Evolutionary conservation across 306 rosid genomes (phyloP).

Genomic region (Prunus mira): DNA sequence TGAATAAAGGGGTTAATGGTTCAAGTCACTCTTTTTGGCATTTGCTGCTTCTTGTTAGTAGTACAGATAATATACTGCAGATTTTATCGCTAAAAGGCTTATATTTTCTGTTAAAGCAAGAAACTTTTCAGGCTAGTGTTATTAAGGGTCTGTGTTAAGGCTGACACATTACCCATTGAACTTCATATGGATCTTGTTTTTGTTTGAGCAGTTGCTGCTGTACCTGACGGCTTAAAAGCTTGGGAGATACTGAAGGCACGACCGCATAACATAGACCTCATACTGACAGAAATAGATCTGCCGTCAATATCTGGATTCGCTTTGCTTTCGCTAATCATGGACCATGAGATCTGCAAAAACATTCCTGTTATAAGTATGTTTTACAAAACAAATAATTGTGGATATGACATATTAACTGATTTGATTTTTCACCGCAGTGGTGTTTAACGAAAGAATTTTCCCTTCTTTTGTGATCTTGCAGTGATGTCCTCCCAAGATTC

Average conservation of each 20-base stretch:
- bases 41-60: not conserved
- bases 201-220: conserved; percentile 82
- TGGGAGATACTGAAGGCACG: conserved; percentile 92
- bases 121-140: not conserved
- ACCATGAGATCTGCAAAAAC: conserved; percentile 83
- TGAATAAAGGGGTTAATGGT: not conserved
- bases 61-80: not conserved
- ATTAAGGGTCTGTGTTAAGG: not conserved
- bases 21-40: not conserved
- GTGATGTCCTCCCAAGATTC: conserved; percentile 97
- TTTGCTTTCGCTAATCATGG: conserved; percentile 79
- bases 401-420: not conserved
- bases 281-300: conserved; percentile 90
- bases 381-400: conserved; percentile 1
- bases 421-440: not conserved
- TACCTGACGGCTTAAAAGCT: conserved; percentile 88
- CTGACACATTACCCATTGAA: too few relatives aligned
- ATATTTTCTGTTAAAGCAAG: not conserved
- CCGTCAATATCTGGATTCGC: conserved; percentile 93
- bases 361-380: conserved; percentile 94
- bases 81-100: not conserved
- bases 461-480: conserved; percentile 30
- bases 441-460: not conserved
- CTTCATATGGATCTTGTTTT: not conserved
- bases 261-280: conserved; percentile 64